Conservation (phyloP, 805 yeast genomes). For the Sugiyamaella valdiviana region DNA sequence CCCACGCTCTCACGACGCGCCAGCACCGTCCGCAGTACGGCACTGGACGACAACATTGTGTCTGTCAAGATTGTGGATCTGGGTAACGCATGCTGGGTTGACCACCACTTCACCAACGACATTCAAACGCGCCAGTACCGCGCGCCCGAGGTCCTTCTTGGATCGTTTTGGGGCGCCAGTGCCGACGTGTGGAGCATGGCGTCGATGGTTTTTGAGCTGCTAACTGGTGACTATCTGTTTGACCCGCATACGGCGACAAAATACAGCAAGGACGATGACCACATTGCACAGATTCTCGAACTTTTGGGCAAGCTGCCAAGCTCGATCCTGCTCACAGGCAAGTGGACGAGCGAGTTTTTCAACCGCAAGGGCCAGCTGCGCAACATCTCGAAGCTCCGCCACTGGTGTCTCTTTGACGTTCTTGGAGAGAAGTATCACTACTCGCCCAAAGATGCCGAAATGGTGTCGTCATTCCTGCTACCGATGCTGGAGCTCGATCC, state of each 20-base stretch:
- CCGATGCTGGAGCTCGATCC: slow-evolving; percentile 86
- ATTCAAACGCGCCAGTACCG: slow-evolving; percentile 91
- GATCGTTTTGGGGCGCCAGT: slow-evolving; percentile 89
- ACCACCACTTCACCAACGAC: slow-evolving; percentile 77
- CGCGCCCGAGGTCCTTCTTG: slow-evolving; percentile 79
- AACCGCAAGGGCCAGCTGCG: slow-evolving; percentile 62
- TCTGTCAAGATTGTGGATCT: slow-evolving; percentile 87
- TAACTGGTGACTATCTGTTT: slow-evolving; percentile 91
- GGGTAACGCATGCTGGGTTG: slow-evolving; percentile 84
- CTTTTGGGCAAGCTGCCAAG: slow-evolving; percentile 64
- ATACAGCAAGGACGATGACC: slow-evolving; percentile 89
- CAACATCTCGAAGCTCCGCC: slow-evolving; percentile 73
- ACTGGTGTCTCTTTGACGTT: slow-evolving; percentile 83
- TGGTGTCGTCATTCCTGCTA: slow-evolving; percentile 65
- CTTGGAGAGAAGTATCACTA: slow-evolving; percentile 80
- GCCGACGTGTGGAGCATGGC: slow-evolving; percentile 97
- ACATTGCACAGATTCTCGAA: slow-evolving; percentile 91
- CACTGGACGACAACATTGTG: slow-evolving; percentile 44
- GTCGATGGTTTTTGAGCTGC: slow-evolving; percentile 79
- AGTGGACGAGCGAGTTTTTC: slow-evolving; percentile 57
- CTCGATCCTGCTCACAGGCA: slow-evolving; percentile 51
- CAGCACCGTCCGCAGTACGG: slow-evolving; percentile 11
- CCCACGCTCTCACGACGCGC: background rate
- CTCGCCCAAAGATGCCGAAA: slow-evolving; percentile 58
- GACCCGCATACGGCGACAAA: slow-evolving; percentile 62